Conservation (phyloP, 73 alveolate genomes). For the Symbiodinium pilosum region DNA sequence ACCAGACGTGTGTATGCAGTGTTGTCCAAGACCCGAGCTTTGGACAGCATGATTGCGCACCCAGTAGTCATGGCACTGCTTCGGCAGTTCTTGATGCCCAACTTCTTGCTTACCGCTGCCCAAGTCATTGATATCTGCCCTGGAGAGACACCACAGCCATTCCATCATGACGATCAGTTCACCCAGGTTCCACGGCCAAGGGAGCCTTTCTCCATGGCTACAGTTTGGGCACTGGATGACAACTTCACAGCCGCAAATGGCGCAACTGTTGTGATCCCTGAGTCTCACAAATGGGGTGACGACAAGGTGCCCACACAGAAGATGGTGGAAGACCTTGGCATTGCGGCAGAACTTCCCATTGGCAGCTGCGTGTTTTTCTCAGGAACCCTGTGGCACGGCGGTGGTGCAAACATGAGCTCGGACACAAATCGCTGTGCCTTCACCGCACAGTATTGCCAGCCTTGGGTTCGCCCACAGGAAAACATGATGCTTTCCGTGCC, state of each 20-base stretch:
- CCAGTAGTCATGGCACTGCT: constrained; percentile 66
- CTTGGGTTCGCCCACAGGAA: constrained; percentile 73
- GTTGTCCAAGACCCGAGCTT: constrained; percentile 53
- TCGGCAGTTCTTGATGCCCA: constrained; percentile 42
- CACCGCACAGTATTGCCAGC: constrained; percentile 91
- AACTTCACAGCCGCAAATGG: constrained; percentile 59
- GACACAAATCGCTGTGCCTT: constrained; percentile 73
- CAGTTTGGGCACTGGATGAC: constrained; percentile 90
- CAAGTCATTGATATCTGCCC: constrained; percentile 6
- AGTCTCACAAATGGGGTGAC: constrained; percentile 68
- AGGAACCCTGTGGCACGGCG: constrained; percentile 87
- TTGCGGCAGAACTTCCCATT: constrained; percentile 43
- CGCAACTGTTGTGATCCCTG: constrained; percentile 64
- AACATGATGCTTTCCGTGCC: constrained; percentile 65
- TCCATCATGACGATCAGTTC: constrained; percentile 79
- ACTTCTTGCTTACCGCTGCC: constrained; percentile 51
- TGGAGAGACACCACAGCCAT: constrained; percentile 32
- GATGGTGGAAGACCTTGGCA: constrained; percentile 22
- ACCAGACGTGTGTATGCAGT: constrained; percentile 63
- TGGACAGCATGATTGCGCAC: constrained; percentile 76
- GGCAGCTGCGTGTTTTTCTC: constrained; percentile 85
- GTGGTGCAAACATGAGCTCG: constrained; percentile 33
- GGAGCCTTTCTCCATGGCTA: constrained; percentile 44
- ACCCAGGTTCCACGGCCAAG: constrained; percentile 77
- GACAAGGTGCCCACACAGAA: neutral